Evolutionary conservation across 352 stramenopile genomes (phyloP), one percentile per base, ranked within the genome.

Genomic region (Phytophthora capsici): DNA sequence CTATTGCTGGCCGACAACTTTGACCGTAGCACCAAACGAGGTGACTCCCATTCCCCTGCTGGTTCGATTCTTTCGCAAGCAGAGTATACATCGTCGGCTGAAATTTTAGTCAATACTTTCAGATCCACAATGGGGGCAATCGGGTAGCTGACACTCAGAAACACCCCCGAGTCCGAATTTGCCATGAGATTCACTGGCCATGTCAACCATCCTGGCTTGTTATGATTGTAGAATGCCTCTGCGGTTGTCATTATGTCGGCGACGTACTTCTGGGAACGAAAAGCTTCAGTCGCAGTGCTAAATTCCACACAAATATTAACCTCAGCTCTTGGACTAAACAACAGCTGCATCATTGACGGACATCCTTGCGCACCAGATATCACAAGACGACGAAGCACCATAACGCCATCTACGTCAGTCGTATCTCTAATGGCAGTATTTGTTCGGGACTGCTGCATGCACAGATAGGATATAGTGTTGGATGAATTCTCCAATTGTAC

Each of bases 161-260:
- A 86, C 1, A 76, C 67, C 2, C 77, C 56, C 30, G 49, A 50
- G 25, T 7, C 4, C 7, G 53, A 59, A 0, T 63, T 54, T n/a
- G 61, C 55, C 48, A 63, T 71, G 52, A 82, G 54, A 19, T 65
- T 62, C 20, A 41, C n/a, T 0, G 56, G 71, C 61, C 75, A 64
- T 1, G 77, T 84, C 16, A 76, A 67, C 77, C 77, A 86, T 28
- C 74, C 77, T 0, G 69, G 60, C 0, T 32, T 71, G 2, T 83
- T 69, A 62, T 82, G 74, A 51, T 78, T 82, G 69, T 86, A 84
- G 49, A 82, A 76, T 2, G 53, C 61, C 51, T 81, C 69, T 22
- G 48, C 66, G 1, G 77, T 76, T 25, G 77, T 80, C 52, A 71
- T 70, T 37, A 86, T 32, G 46, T 86, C 77, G 5, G 73, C 72